Evolutionary conservation across 345 rosid genomes (phyloP), one percentile per base, ranked within the genome.

Genomic region (Eucalyptus grandis): DNA sequence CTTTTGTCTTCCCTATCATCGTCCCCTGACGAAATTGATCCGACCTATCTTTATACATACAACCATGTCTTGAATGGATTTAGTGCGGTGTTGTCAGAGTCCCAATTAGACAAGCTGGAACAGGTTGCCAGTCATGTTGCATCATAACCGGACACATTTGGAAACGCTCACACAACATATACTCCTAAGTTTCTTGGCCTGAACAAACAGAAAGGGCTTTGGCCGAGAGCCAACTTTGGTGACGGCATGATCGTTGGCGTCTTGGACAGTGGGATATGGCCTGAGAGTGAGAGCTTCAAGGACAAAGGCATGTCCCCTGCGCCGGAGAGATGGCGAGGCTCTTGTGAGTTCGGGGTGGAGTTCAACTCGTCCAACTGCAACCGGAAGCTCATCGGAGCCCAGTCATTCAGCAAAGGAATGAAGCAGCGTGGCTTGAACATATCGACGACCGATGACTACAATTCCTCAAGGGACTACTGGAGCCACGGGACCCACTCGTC

Each of bases 401-500:
- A 91, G 3, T 91, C 90, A 40, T 95, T 95, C 82, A 92, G 95
- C 91, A 88, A 93, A 90, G 95, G 93, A 16, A 89, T 92, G 94
- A 89, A 91, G 91, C 93, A 92, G 31, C 51, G 49, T 4, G 72
- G 90, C 16, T 19, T 89, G 15, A 93, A 90, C 37, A 91, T 93
- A 91, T 90, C 93, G 21, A 87, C 77, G 31, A 88, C 90, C 6
- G 47, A 90, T 53, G 93, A 93, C 92, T 93, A 89, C 62, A 93
- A 95, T 89, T 95, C 95, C 43, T 93, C 94, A 0, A 93, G 94
- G 90, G 96, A 93, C 46, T 93, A 6, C 87, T 37, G 46, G 88
- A 95, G 95, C 14, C 96, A 94, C 72, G 93, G 95, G 17, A 91
- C 91, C 49, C 95, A 91, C 89, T 92, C 93, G 43, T 92, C 92